Base-by-base conservation (phyloP, 176 grass and related monocot species). In the Echinochloa phyllopogon region DNA sequence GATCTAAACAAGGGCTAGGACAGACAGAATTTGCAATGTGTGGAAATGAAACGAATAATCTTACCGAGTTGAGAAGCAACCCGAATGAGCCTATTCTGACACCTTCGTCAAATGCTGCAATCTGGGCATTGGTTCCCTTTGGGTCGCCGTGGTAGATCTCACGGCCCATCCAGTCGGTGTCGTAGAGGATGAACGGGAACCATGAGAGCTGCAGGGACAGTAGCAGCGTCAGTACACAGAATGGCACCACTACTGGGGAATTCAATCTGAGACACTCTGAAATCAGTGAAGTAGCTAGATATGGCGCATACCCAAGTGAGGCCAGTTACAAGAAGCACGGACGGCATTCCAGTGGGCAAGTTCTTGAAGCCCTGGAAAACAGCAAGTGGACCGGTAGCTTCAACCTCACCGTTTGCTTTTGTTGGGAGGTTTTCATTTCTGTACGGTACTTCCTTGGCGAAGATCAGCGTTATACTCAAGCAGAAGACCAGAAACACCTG, bases 131-230 rank as follows among this genome's bases (percentile, higher is more conserved):
- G 39, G 10, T 81, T 23, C 96, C 96, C 72, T 85, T 96, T 4
- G 96, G 91, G 47, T 93, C 60, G 8, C 96, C 96, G 69, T 98
- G 96, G 86, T 94, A 95, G 81, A 99, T 89, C 87, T 99, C 96
- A 73, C 93, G 96, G 21, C 96, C 93, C 96, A 99, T 96, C 93
- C 96, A 96, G 77, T 99, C 96, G 10, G 96, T 99, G 88, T 99
- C 93, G 65, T 99, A 99, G 3, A 99, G 92, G 86, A 94, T 94
- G 80, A 96, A 99, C 2, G 91, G 96, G 71, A 99, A 96, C 93
- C 96, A 99, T 15, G 96, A 87, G 33, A 99, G 57, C 96, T 99
- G 62, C 82, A 87, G 11, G 20, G 3, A 64, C 23, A 74, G 21
- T 8, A 33, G 29, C 29, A 33, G 29, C 29, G 29, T 33, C 29